Evolutionary conservation across 352 stramenopile species (phyloP), one percentile per base, ranked within the genome.

Genomic region (Phytophthora vignae): DNA sequence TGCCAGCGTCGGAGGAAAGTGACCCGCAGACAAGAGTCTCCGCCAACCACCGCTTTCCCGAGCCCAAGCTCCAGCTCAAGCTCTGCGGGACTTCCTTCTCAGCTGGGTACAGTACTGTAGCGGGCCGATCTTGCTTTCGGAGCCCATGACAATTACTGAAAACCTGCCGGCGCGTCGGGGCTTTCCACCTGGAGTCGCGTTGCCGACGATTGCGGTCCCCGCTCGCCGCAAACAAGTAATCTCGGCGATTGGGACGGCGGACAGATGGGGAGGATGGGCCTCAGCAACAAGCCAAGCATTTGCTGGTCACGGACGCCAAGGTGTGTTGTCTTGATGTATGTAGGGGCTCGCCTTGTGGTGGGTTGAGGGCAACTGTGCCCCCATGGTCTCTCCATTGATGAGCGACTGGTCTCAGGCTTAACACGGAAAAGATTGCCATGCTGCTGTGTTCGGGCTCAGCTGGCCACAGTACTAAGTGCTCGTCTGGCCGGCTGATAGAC

Each of bases 191-290:
- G 12, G 22, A 2, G n/a, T 29, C 19, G 12, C 48, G n/a, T 0
- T 5, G 3, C 40, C 12, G 6, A 38, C 4, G 66, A 69, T 73
- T 73, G 67, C 53, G 33, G 55, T 5, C 7, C 1, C 5, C 33
- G 4, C 33, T 19, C 12, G 25, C 44, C 46, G 64, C 58, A 55
- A 74, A 54, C 60, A 70, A 33, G 50, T 66, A 74, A 74, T 70
- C 61, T 19, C 52, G 11, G 38, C 36, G 67, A 74, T 69, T 60
- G 54, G 67, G 54, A 31, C 52, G 36, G 14, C 36, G 36, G 11
- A 48, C 38, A 60, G 19, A 31, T 60, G 49, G 56, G 6, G 22
- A 70, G 21, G 44, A 63, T 68, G 31, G 8, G 19, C 21, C 9
- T 1, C 2, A 5, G n/a, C 44, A 33, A 57, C 59, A 21, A 44